Conservation (phyloP, 805 yeast genomes). For the Suhomyces sp. region DNA sequence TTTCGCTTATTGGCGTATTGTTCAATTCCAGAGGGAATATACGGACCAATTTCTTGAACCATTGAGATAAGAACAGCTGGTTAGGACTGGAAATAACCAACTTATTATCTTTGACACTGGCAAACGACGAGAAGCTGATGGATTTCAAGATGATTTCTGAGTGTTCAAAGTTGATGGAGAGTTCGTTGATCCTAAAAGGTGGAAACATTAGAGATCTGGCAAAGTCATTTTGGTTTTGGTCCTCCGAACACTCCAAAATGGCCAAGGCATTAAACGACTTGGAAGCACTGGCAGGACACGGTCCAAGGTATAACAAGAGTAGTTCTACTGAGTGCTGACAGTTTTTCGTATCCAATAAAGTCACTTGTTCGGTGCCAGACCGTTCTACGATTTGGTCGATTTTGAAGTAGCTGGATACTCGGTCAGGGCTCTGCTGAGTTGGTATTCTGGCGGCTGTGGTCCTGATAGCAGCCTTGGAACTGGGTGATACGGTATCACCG, state of each 20-base stretch:
- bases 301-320: conserved; percentile 28
- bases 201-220: conserved; percentile 36
- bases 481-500: conserved; percentile 11
- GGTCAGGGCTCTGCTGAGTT: conserved; percentile 1
- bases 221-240: neutral
- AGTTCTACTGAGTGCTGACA: conserved; percentile 23
- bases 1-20: conserved; percentile 19
- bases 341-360: conserved; percentile 10
- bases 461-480: neutral
- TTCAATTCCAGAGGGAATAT: conserved; percentile 34
- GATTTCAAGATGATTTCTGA: conserved; percentile 8
- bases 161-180: conserved; percentile 19
- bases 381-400: conserved; percentile 35
- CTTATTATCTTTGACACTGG: conserved; percentile 13
- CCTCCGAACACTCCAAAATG: conserved; percentile 18
- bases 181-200: conserved; percentile 40
- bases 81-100: conserved; percentile 15
- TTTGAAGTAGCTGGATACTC: conserved; percentile 39
- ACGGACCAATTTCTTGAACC: conserved; percentile 30
- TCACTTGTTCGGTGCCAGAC: conserved; percentile 21
- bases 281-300: conserved; percentile 6
- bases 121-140: conserved; percentile 16
- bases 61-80: conserved; percentile 18
- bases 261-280: conserved; percentile 35
- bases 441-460: conserved; percentile 3